Percentiles rank a stretch among this genome's conserved stretches.
Conservation (phyloP, 352 stramenopile species). For the Phytophthora pistaciae region DNA sequence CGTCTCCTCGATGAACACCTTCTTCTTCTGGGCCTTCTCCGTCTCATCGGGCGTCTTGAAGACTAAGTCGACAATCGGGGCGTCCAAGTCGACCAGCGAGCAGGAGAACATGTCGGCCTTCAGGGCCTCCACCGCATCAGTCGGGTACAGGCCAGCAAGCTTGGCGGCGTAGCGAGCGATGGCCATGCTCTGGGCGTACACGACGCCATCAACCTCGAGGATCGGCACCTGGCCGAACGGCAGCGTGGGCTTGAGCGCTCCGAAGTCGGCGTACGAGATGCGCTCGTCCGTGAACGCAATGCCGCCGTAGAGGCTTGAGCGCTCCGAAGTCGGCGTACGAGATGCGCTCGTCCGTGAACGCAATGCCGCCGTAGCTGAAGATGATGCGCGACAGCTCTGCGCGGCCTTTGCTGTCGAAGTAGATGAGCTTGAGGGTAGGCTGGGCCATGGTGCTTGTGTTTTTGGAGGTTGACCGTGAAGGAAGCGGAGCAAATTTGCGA, state of each 20-base stretch:
- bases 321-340: slow-evolving; percentile 31
- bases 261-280: slow-evolving; percentile 36
- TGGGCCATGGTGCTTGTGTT: slow-evolving; percentile 22
- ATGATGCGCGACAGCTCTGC: slow-evolving; percentile 63
- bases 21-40: slow-evolving; percentile 50
- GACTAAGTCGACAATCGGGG: slow-evolving; percentile 26
- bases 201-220: slow-evolving; percentile 46
- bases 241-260: slow-evolving; percentile 43
- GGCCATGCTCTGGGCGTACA: slow-evolving; percentile 49
- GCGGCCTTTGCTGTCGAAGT: slow-evolving; percentile 60
- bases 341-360: slow-evolving; percentile 49
- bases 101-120: slow-evolving; percentile 41
- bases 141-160: slow-evolving; percentile 43
- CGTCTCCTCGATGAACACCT: slow-evolving; percentile 48
- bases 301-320: slow-evolving; percentile 33
- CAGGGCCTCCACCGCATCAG: slow-evolving; percentile 34
- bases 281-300: slow-evolving; percentile 50
- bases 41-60: slow-evolving; percentile 46
- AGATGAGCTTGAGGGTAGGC: slow-evolving; percentile 60
- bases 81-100: slow-evolving; percentile 28
- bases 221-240: slow-evolving; percentile 53
- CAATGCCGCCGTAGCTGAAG: slow-evolving; percentile 45
- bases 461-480: slow-evolving; percentile 1
- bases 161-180: slow-evolving; percentile 57
- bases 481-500: slow-evolving; percentile 21